These are phyloP conservation scores for Chalciporus piperatus DNA, from an alignment of 768 basidiomycete genomes.

Conservation along the genomic window DNA sequence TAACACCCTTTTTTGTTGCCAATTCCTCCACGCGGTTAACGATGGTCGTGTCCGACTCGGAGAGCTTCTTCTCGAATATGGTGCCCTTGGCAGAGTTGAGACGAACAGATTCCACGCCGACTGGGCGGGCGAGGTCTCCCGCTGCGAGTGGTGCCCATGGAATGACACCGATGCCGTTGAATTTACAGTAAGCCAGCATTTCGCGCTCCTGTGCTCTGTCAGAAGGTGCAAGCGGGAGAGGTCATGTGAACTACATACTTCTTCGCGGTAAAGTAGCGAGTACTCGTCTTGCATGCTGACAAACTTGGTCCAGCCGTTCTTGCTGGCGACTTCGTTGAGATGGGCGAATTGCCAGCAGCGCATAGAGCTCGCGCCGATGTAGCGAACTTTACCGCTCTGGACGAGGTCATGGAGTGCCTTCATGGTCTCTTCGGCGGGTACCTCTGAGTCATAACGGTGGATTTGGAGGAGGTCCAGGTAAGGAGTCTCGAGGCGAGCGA, in stretches of 20 bases:
- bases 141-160: constrained; percentile 46
- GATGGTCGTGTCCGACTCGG: constrained; percentile 34
- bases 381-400: constrained; percentile 46
- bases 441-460: constrained; percentile 38
- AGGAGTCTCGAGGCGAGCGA: constrained; percentile 34
- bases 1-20: constrained; percentile 36
- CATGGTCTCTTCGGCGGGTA: constrained; percentile 46
- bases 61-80: constrained; percentile 20
- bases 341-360: constrained; percentile 43
- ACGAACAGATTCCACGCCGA: constrained; percentile 26
- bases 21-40: constrained; percentile 41
- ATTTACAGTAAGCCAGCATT: constrained; percentile 44
- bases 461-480: constrained; percentile 45
- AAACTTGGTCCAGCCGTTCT: constrained; percentile 50
- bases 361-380: constrained; percentile 50
- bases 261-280: constrained; percentile 53
- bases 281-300: constrained; percentile 57
- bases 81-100: constrained; percentile 15
- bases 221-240: background rate
- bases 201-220: constrained; percentile 38
- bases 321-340: constrained; percentile 44
- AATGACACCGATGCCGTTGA: constrained; percentile 51
- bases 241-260: constrained; percentile 27
- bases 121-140: constrained; percentile 40
- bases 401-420: constrained; percentile 50